phyloP scores from a whole-genome alignment of 1,284 basidiomycete genomes.

The Hemileia vastatrix region DNA sequence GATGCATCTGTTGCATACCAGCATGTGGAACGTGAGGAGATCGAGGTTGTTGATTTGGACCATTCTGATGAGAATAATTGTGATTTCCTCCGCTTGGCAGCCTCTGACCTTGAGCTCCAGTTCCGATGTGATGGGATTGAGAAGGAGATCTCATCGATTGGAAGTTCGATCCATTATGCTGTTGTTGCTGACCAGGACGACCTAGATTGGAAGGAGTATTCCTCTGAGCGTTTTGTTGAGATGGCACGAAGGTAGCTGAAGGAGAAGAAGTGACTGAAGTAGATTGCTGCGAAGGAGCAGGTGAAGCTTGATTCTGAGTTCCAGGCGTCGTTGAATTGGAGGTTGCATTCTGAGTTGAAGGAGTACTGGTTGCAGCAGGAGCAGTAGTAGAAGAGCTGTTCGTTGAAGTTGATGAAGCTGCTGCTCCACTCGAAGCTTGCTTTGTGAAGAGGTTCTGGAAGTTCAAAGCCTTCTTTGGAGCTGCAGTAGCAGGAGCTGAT shows the following conservation, averaged over 20 bases:
- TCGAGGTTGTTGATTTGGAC: no score
- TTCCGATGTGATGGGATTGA: no score
- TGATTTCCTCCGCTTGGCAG: no score
- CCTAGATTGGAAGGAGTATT: no score
- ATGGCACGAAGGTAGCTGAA: constrained; percentile 9
- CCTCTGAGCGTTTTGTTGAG: no score
- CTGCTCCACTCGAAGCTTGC: background rate
- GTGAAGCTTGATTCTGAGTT: background rate
- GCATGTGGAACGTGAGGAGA: no score
- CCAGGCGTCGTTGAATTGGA: background rate
- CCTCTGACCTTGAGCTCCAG: no score
- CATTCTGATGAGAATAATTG: no score
- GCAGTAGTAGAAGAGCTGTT: constrained; percentile 7
- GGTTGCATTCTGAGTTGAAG: background rate
- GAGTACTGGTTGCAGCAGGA: background rate
- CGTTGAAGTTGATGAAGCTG: constrained; percentile 22
- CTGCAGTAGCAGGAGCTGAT: background rate
- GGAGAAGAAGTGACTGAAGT: constrained; percentile 1
- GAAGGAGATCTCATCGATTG: no score
- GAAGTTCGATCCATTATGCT: no score
- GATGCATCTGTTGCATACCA: no score
- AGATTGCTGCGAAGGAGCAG: background rate
- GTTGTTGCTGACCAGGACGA: no score
- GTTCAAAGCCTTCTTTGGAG: constrained; percentile 28
- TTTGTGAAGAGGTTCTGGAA: constrained; percentile 43